Evolutionary conservation across 108 stramenopile species (phyloP).

Genomic region (Mayamaea pseudoterrestris): DNA sequence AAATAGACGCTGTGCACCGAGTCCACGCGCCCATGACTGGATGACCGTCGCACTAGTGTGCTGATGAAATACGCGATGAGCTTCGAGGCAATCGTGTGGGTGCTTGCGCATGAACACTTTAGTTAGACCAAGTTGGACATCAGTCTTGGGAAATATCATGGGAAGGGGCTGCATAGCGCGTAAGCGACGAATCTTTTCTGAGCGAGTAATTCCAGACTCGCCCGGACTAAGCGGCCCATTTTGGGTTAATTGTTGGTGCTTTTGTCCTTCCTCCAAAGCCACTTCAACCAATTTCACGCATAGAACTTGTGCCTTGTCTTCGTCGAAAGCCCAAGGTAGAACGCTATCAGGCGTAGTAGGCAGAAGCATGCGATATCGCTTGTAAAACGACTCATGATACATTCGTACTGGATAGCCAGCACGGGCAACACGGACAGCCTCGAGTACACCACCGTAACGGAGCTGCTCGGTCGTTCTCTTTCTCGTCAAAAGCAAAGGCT

Average conservation of each 20-base stretch:
- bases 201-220: constrained; percentile 65
- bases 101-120: constrained; percentile 93
- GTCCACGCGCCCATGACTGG: constrained; percentile 77
- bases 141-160: constrained; percentile 60
- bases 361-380: constrained; percentile 82
- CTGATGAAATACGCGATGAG: constrained; percentile 68
- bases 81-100: constrained; percentile 85
- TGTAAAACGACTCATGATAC: constrained; percentile 78
- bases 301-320: constrained; percentile 53
- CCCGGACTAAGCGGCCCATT: constrained; percentile 26
- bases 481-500: constrained; percentile 66
- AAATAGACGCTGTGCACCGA: constrained; percentile 48
- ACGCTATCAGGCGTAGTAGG: constrained; percentile 43
- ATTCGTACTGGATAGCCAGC: constrained; percentile 98
- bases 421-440: constrained; percentile 98
- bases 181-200: constrained; percentile 82
- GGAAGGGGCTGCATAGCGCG: constrained; percentile 72
- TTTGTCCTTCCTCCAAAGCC: constrained; percentile 60
- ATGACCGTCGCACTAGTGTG: constrained; percentile 56
- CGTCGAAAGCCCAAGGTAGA: constrained; percentile 67
- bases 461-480: constrained; percentile 90
- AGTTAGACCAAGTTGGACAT: constrained; percentile 84
- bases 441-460: constrained; percentile 96
- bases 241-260: constrained; percentile 13
- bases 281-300: constrained; percentile 64